Evolutionary conservation across 805 yeast species (phyloP).

Genomic region (Wickerhamiella kazuoi): DNA sequence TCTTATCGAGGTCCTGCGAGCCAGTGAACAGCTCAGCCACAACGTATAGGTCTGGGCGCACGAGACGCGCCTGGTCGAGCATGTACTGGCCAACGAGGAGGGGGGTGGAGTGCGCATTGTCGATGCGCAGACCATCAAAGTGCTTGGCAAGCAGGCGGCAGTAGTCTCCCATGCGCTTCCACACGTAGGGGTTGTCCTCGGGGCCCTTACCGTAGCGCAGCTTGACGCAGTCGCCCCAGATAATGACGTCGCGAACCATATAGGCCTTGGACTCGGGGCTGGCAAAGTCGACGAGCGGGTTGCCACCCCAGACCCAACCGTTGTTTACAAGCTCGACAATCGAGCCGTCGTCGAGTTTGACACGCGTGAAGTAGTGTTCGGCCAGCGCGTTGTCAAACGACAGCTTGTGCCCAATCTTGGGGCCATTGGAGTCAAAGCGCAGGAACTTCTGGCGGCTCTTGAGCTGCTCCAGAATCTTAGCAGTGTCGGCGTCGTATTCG

Average conservation of each 20-base stretch:
- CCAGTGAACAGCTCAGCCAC: constrained; percentile 93
- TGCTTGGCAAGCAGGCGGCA: constrained; percentile 50
- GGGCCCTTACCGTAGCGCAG: constrained; percentile 65
- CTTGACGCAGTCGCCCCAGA: constrained; percentile 96
- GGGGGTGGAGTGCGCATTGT: constrained; percentile 94
- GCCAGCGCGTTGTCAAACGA: constrained; percentile 42
- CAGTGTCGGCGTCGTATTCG: constrained; percentile 57
- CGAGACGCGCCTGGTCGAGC: constrained; percentile 70
- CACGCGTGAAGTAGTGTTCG: constrained; percentile 77
- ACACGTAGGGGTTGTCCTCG: constrained; percentile 71
- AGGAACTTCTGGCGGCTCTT: constrained; percentile 59
- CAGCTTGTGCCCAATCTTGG: constrained; percentile 47
- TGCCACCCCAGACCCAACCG: constrained; percentile 98
- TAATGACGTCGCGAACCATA: constrained; percentile 76
- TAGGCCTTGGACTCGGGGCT: constrained; percentile 63
- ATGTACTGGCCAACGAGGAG: constrained; percentile 81
- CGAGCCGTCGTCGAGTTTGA: constrained; percentile 35
- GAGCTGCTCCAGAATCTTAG: constrained; percentile 48
- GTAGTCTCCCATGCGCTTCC: constrained; percentile 77
- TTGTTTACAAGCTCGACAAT: constrained; percentile 54
- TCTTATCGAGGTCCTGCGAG: constrained; percentile 72
- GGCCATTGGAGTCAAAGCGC: constrained; percentile 68
- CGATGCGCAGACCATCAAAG: constrained; percentile 81
- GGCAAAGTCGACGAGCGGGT: constrained; percentile 88
- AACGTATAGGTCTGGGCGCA: constrained; percentile 72